These are phyloP conservation scores for Fusarium incarnatum DNA, from an alignment of 2,329 filamentous ascomycete genomes.

Conservation along the genomic window DNA sequence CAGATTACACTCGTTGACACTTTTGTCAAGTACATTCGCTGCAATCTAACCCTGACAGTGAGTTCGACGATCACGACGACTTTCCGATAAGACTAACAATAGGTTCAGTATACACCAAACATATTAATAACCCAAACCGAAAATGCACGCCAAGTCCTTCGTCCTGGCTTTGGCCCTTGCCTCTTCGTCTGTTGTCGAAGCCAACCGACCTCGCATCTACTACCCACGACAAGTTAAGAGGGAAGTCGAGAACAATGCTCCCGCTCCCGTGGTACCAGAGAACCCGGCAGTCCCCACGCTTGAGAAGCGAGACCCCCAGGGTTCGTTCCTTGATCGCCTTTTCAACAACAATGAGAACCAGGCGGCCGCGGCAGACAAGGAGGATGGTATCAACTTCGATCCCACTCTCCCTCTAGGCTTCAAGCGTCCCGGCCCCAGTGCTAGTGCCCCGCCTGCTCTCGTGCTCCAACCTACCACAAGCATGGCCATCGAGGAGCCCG, in stretches of 20 bases:
- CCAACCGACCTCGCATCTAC: constrained; percentile 65
- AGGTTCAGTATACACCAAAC: constrained; percentile 36
- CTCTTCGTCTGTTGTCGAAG: constrained; percentile 59
- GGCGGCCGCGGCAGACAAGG: neutral
- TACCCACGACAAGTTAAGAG: constrained; percentile 68
- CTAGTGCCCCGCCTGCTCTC: constrained; percentile 30
- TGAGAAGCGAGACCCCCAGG: constrained; percentile 34
- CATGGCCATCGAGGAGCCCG: constrained; percentile 16
- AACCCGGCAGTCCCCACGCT: constrained; percentile 26
- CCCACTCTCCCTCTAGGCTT: constrained; percentile 28
- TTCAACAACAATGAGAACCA: constrained; percentile 18
- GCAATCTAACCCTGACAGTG: constrained; percentile 60
- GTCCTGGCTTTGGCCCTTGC: constrained; percentile 62
- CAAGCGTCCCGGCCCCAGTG: constrained; percentile 29
- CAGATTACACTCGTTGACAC: constrained; percentile 63
- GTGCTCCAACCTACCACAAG: constrained; percentile 41
- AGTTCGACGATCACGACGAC: constrained; percentile 26
- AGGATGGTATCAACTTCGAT: constrained; percentile 27
- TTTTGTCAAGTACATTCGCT: constrained; percentile 71
- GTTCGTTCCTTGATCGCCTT: constrained; percentile 44
- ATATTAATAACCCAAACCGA: constrained; percentile 33
- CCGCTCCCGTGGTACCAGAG: constrained; percentile 51
- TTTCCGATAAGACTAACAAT: constrained; percentile 13
- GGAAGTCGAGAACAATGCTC: constrained; percentile 55
- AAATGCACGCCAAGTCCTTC: constrained; percentile 63